Evolutionary conservation across 2,329 filamentous ascomycete species (phyloP).

Genomic region (Mariannaea sp.): DNA sequence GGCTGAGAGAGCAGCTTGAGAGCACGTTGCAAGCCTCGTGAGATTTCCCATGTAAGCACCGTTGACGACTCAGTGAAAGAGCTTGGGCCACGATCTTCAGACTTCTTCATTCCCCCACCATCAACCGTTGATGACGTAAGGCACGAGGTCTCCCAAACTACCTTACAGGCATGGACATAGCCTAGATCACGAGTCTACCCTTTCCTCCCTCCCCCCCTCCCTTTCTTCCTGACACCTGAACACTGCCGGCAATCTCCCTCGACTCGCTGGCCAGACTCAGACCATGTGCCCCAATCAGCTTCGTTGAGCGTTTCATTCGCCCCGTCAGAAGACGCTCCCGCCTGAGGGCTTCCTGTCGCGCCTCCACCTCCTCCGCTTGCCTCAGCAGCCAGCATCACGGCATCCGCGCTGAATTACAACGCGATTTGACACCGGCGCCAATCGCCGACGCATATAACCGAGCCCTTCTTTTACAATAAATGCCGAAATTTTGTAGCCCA

Average conservation of each 20-base stretch:
- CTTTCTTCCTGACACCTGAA: slow-evolving; percentile 7
- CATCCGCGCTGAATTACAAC: slow-evolving; percentile 15
- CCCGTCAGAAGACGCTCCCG: slow-evolving; percentile 41
- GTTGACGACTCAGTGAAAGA: background rate
- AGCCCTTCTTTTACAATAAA: slow-evolving; percentile 5
- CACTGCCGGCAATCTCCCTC: background rate
- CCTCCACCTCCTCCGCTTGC: slow-evolving; percentile 4
- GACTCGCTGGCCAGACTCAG: slow-evolving; percentile 10
- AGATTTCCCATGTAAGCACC: slow-evolving; percentile 1
- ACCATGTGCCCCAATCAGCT: slow-evolving; percentile 36
- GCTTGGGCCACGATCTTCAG: slow-evolving; percentile 9
- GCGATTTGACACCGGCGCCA: slow-evolving; percentile 5
- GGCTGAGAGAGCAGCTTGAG: background rate
- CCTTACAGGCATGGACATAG: slow-evolving; percentile 8
- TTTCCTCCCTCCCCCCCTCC: slow-evolving; percentile 5
- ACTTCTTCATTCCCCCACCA: slow-evolving; percentile 8
- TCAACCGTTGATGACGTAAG: slow-evolving; percentile 35
- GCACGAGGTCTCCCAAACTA: slow-evolving; percentile 16
- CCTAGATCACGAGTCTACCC: slow-evolving; percentile 30
- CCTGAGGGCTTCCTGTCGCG: slow-evolving; percentile 26
- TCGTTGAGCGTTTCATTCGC: slow-evolving; percentile 25
- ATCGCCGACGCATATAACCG: slow-evolving; percentile 15
- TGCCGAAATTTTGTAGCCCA: slow-evolving; percentile 50
- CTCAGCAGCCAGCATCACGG: slow-evolving; percentile 12
- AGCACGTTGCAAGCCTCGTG: slow-evolving; percentile 2